Evolutionary conservation across 352 stramenopile genomes (phyloP).

Genomic region (Pythium rishiriense): DNA sequence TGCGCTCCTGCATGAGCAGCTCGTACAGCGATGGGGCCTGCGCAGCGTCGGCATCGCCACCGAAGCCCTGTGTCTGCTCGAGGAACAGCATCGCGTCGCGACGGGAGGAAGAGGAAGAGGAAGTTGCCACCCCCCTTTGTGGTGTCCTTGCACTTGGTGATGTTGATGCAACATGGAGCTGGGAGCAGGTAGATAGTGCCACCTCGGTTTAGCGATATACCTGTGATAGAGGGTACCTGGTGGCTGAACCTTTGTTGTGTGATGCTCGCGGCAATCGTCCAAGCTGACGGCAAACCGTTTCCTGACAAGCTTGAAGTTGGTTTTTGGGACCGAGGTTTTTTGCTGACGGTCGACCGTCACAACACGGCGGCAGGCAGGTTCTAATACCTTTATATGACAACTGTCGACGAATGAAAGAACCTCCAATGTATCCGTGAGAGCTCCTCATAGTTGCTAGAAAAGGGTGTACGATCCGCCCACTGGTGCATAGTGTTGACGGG

Average conservation of each 20-base stretch:
- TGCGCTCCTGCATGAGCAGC: slow-evolving; percentile 86
- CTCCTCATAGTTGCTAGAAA: slow-evolving; percentile 8
- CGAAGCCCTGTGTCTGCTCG: slow-evolving; percentile 79
- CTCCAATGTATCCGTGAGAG: background rate
- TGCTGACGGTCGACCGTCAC: slow-evolving; percentile 21
- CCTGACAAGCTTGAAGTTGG: slow-evolving; percentile 23
- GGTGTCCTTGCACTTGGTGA: background rate
- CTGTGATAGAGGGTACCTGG: background rate
- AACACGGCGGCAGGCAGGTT: background rate
- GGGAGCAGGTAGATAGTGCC: background rate
- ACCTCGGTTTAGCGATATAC: background rate
- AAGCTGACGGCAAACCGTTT: slow-evolving; percentile 5
- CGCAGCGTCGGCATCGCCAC: slow-evolving; percentile 8
- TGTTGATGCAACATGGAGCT: slow-evolving; percentile 22
- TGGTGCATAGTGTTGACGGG: background rate
- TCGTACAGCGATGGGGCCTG: slow-evolving; percentile 78
- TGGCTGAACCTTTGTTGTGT: background rate
- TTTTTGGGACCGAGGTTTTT: slow-evolving; percentile 23
- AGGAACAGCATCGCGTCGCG: slow-evolving; percentile 65
- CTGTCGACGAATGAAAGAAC: slow-evolving; percentile 25
- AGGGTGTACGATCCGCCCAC: background rate
- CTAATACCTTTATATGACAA: slow-evolving; percentile 15
- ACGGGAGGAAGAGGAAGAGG: background rate
- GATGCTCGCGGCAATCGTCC: background rate
- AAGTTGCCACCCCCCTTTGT: background rate